A percentile compares a stretch with the other conserved stretches of the same genome.
These are phyloP conservation scores for Fusarium brevicatenulatum DNA, from an alignment of 2,329 filamentous ascomycete genomes.

Conservation along the genomic window DNA sequence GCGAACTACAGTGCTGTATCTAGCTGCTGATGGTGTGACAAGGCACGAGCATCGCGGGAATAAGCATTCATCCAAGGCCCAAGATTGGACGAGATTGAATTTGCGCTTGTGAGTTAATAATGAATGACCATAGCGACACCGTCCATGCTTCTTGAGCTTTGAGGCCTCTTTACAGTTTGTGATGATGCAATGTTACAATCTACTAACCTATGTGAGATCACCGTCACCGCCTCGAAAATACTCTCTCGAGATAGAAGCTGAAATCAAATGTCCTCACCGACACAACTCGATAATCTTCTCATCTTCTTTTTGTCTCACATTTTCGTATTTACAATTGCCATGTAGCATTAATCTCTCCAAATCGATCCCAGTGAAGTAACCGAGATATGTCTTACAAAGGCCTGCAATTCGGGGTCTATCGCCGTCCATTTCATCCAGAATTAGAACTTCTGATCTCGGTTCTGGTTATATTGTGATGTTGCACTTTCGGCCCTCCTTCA, in stretches of 20 bases:
- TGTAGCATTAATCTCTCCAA: slow-evolving; percentile 8
- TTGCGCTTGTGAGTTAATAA: background rate
- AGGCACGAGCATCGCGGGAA: slow-evolving; percentile 35
- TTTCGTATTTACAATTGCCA: background rate
- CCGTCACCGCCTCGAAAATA: slow-evolving; percentile 22
- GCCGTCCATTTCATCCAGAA: slow-evolving; percentile 12
- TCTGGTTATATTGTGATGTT: slow-evolving; percentile 25
- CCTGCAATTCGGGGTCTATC: background rate
- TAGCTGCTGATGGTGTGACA: slow-evolving; percentile 36
- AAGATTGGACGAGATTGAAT: slow-evolving; percentile 35
- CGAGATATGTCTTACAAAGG: slow-evolving; percentile 19
- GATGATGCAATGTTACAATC: background rate
- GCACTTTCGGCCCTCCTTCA: slow-evolving; percentile 13
- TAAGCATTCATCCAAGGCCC: slow-evolving; percentile 24
- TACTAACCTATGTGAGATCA: background rate
- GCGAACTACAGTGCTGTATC: background rate
- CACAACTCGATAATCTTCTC: background rate
- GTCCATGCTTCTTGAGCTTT: slow-evolving; percentile 15
- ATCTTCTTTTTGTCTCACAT: background rate
- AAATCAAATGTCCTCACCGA: slow-evolving; percentile 8
- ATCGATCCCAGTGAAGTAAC: slow-evolving; percentile 12
- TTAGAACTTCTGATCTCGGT: slow-evolving; percentile 36
- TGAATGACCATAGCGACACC: slow-evolving; percentile 27
- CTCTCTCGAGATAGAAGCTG: background rate
- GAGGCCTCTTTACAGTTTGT: slow-evolving; percentile 21